Conservation (phyloP, 768 basidiomycete genomes). For the Mrakia gelida region DNA sequence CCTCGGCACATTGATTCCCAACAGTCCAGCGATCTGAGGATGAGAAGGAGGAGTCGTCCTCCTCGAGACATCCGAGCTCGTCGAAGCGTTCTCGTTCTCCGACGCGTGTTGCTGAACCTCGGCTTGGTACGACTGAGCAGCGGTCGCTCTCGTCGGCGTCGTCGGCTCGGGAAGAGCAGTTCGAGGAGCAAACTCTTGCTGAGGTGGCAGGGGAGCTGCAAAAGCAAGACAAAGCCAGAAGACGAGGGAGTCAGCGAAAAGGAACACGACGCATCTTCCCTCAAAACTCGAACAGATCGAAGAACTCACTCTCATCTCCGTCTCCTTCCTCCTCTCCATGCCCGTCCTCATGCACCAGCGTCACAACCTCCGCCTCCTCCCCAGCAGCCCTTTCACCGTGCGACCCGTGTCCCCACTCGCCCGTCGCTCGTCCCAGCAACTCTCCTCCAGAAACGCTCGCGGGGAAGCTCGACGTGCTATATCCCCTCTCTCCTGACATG, state of each 20-base stretch:
- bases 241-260: background rate
- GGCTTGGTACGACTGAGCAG: background rate
- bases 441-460: constrained; percentile 20
- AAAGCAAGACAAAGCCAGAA: background rate
- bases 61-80: background rate
- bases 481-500: background rate
- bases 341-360: too few species aligned
- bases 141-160: background rate
- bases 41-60: background rate
- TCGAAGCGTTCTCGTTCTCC: background rate
- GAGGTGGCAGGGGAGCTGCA: background rate
- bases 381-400: background rate
- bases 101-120: background rate
- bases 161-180: background rate
- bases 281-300: background rate
- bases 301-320: background rate
- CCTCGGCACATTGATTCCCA: background rate
- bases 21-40: background rate
- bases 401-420: background rate
- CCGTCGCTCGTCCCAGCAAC: background rate
- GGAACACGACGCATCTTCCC: background rate
- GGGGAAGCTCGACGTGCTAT: constrained; percentile 22
- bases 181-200: background rate
- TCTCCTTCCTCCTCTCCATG: background rate
- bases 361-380: background rate